Percentiles rank a stretch among this genome's conserved stretches.
phyloP scores from a whole-genome alignment of 1,284 basidiomycete species.

The Puccinia coronata region DNA sequence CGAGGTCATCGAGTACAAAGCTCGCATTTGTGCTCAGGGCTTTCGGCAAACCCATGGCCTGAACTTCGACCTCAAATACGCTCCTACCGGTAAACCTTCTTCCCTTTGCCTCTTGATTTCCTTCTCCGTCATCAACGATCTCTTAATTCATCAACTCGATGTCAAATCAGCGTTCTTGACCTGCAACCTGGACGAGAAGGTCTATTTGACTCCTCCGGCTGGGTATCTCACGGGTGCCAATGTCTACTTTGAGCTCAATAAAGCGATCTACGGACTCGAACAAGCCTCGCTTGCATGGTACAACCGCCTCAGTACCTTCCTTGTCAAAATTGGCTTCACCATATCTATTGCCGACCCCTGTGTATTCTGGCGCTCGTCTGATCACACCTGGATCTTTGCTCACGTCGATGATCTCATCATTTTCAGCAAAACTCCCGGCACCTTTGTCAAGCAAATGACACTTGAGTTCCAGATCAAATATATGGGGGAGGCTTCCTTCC shows the following conservation, averaged over 20 bases:
- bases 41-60: slow-evolving; percentile 10
- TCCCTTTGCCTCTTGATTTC: not conserved
- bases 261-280: no score
- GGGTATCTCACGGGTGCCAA: not conserved
- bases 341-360: not conserved
- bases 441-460: not conserved
- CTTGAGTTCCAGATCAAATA: slow-evolving; percentile 6
- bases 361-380: not conserved
- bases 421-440: not conserved
- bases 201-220: not conserved
- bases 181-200: not conserved
- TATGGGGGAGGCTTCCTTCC: not conserved
- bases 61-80: not conserved
- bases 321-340: not conserved
- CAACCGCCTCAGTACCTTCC: not conserved
- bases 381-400: not conserved
- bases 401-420: not conserved
- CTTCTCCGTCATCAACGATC: not conserved
- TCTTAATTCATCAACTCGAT: slow-evolving; percentile 8
- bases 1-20: not conserved
- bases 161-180: slow-evolving; percentile 17
- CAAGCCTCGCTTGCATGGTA: slow-evolving; percentile 2
- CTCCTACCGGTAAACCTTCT: not conserved
- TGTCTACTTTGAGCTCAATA: not conserved
- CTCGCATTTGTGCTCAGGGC: slow-evolving; percentile 16